phyloP scores from a whole-genome alignment of 2,329 filamentous ascomycete species.

The Colletotrichum chrysophilum region DNA sequence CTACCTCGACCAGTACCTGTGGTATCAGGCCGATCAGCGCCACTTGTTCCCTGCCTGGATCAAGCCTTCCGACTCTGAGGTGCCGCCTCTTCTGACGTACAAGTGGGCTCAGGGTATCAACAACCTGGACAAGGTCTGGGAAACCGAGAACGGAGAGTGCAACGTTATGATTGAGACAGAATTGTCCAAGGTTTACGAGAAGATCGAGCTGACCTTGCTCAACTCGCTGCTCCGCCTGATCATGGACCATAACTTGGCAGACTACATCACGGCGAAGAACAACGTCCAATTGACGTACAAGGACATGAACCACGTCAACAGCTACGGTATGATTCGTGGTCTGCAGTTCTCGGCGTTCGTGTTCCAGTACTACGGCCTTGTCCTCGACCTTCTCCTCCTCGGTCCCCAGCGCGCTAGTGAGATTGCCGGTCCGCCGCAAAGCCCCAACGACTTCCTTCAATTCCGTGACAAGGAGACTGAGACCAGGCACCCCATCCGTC shows the following conservation, averaged over 20 bases:
- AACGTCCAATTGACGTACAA: constrained; percentile 99
- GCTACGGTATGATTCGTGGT: constrained; percentile 97
- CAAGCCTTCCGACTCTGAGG: constrained; percentile 97
- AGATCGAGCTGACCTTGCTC: constrained; percentile 94
- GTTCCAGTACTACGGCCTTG: constrained; percentile 97
- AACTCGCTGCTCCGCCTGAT: constrained; percentile 93
- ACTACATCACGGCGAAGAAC: constrained; percentile 99
- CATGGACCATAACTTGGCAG: constrained; percentile 99
- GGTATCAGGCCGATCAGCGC: constrained; percentile 98
- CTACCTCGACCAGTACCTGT: constrained; percentile 97
- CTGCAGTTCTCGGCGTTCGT: constrained; percentile 98
- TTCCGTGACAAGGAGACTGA: constrained; percentile 94
- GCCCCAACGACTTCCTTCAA: constrained; percentile 96
- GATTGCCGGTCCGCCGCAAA: constrained; percentile 91
- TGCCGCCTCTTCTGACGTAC: constrained; percentile 91
- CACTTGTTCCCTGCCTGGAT: constrained; percentile 99
- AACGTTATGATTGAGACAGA: constrained; percentile 99
- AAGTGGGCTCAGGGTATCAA: constrained; percentile 99
- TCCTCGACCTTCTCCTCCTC: constrained; percentile 89
- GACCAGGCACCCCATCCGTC: constrained; percentile 88
- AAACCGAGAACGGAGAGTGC: constrained; percentile 90
- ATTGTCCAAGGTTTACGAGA: constrained; percentile 98
- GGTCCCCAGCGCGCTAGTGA: constrained; percentile 97
- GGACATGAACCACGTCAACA: constrained; percentile 99
- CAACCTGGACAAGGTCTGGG: constrained; percentile 95